phyloP scores from a whole-genome alignment of 1,284 basidiomycete species.

The Pterulicium gracile region DNA sequence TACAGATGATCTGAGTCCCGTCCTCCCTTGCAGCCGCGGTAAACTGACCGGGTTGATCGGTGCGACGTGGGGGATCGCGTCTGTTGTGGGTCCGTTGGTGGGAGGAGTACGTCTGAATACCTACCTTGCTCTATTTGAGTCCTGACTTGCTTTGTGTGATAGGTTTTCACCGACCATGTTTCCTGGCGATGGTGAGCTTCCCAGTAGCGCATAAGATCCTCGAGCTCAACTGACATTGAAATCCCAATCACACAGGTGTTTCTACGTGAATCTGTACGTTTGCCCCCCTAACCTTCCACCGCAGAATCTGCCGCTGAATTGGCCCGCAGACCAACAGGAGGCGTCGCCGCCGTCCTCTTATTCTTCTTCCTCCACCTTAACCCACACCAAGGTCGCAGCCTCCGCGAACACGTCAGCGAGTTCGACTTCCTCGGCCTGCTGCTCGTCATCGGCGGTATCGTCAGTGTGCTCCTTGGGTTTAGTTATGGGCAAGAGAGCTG shows the following conservation, averaged over 20 bases:
- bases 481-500: constrained; percentile 19
- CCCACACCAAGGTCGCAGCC: constrained; percentile 20
- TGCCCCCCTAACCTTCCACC: not conserved
- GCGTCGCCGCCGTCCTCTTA: constrained; percentile 24
- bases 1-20: not conserved
- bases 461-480: constrained; percentile 34
- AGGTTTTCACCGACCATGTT: constrained; percentile 27
- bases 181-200: constrained; percentile 23
- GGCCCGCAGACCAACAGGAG: constrained; percentile 25
- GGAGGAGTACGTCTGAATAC: constrained; percentile 13
- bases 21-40: constrained; percentile 19
- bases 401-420: constrained; percentile 21
- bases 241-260: constrained; percentile 17
- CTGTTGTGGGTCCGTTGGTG: constrained; percentile 33
- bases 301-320: not conserved
- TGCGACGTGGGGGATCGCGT: constrained; percentile 33
- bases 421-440: constrained; percentile 40
- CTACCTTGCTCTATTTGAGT: not conserved
- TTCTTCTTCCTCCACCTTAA: constrained; percentile 23
- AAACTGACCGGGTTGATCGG: constrained; percentile 29
- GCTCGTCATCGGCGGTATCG: constrained; percentile 33
- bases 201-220: too few species aligned
- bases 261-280: constrained; percentile 21
- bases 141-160: not conserved
- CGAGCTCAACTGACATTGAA: not conserved